A percentile compares a stretch with the other conserved stretches of the same genome.
phyloP scores from a whole-genome alignment of 2,329 filamentous ascomycete species.

The Aspergillus jensenii region DNA sequence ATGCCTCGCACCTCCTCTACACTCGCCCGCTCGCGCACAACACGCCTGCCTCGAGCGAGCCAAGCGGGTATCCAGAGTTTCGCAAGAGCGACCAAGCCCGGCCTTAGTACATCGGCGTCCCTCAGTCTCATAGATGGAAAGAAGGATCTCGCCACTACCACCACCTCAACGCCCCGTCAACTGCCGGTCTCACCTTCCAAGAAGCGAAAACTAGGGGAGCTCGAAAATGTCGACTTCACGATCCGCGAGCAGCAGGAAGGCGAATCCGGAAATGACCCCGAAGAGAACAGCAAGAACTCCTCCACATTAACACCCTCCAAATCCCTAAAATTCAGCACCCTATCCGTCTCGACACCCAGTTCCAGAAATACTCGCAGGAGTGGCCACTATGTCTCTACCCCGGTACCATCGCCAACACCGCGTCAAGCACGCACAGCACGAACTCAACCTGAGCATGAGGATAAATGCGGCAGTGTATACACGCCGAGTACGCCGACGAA shows the following conservation, averaged over 20 bases:
- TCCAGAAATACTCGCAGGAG: conserved; percentile 15
- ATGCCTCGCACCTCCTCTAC: conserved; percentile 34
- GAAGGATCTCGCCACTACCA: conserved; percentile 21
- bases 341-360: conserved; percentile 32
- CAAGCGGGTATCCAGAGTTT: conserved; percentile 44
- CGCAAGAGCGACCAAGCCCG: conserved; percentile 45
- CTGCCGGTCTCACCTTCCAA: conserved; percentile 38
- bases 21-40: conserved; percentile 10
- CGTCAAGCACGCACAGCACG: conserved; percentile 1
- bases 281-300: conserved; percentile 19
- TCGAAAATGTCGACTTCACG: conserved; percentile 32
- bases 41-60: conserved; percentile 28
- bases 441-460: not conserved
- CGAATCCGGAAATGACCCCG: conserved; percentile 9
- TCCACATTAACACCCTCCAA: conserved; percentile 34
- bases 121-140: conserved; percentile 24
- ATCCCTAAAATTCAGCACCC: conserved; percentile 22
- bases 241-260: conserved; percentile 10
- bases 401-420: conserved; percentile 8
- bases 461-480: not conserved
- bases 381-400: conserved; percentile 22
- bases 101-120: conserved; percentile 15
- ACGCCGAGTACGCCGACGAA: conserved; percentile 28
- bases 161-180: conserved; percentile 12
- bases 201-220: conserved; percentile 40